Evolutionary conservation across 73 alveolate species (phyloP).

Genomic region (Paramecium pentaurelia): DNA sequence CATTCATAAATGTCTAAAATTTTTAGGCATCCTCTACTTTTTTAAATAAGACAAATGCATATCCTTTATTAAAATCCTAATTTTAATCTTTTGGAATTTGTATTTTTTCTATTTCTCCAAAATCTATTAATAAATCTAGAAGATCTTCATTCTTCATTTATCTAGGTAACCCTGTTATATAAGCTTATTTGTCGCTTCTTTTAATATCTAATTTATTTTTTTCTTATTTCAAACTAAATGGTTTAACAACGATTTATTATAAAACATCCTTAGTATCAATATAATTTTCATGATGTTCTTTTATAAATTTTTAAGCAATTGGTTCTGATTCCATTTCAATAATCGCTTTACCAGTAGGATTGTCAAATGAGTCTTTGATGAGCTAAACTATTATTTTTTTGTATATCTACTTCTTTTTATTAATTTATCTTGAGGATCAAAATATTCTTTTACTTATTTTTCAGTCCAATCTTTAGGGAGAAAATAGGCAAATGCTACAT

Average conservation of each 20-base stretch:
- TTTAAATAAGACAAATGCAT: constrained; percentile 42
- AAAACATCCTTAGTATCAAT: neutral
- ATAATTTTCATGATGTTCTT: neutral
- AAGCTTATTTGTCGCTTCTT: neutral
- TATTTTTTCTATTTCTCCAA: neutral
- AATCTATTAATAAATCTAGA: neutral
- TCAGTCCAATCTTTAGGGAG: constrained; percentile 5
- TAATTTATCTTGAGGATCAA: constrained; percentile 32
- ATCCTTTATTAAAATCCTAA: neutral
- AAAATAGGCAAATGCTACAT: neutral
- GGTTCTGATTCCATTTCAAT: neutral
- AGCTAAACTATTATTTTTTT: neutral
- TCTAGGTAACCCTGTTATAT: constrained; percentile 20
- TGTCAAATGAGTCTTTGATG: neutral
- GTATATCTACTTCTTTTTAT: neutral
- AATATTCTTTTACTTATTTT: neutral
- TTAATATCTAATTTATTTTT: neutral
- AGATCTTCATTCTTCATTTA: neutral
- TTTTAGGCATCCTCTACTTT: neutral
- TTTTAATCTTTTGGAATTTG: neutral
- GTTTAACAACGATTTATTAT: neutral
- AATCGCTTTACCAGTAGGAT: neutral
- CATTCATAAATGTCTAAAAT: constrained; percentile 9
- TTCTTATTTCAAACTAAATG: neutral
- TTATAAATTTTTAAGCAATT: neutral